These are phyloP conservation scores for Aspergillaceae sp. DNA, from an alignment of 2,329 filamentous ascomycete genomes.

Conservation along the genomic window DNA sequence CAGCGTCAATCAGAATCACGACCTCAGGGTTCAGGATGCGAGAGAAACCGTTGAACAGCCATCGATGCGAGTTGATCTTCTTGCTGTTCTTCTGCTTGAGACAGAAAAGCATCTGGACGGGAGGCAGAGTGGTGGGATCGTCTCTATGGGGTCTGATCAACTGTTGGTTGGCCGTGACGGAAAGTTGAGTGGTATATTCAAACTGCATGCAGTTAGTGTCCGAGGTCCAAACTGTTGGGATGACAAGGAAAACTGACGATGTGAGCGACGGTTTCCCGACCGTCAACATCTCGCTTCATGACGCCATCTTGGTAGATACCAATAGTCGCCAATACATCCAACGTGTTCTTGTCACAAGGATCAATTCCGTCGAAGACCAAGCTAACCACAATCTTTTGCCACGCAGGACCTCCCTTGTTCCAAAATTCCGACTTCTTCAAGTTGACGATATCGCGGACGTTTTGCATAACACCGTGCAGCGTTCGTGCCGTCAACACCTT, in stretches of 20 bases:
- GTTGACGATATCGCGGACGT: conserved; percentile 95
- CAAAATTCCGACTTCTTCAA: conserved; percentile 97
- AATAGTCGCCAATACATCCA: conserved; percentile 88
- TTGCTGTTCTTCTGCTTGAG: conserved; percentile 97
- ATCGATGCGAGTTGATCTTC: conserved; percentile 98
- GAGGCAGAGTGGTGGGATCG: conserved; percentile 71
- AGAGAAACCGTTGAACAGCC: conserved; percentile 95
- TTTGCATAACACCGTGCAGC: conserved; percentile 94
- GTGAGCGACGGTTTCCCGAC: conserved; percentile 88
- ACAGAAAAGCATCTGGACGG: conserved; percentile 98
- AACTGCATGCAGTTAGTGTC: conserved; percentile 42
- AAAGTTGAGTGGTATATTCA: conserved; percentile 94
- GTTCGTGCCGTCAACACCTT: conserved; percentile 87
- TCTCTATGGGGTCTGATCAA: conserved; percentile 84
- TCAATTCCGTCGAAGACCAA: conserved; percentile 96
- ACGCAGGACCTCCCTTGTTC: conserved; percentile 95
- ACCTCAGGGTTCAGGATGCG: conserved; percentile 94
- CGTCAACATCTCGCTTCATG: conserved; percentile 95
- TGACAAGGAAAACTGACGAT: conserved; percentile 44
- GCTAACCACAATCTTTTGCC: conserved; percentile 97
- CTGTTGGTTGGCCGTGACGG: conserved; percentile 88
- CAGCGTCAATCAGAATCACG: conserved; percentile 87
- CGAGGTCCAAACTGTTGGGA: background rate
- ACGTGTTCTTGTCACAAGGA: conserved; percentile 87
- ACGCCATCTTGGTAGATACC: conserved; percentile 96